phyloP scores from a whole-genome alignment of 2,329 filamentous ascomycete genomes.

The Rhinocladiella similis region DNA sequence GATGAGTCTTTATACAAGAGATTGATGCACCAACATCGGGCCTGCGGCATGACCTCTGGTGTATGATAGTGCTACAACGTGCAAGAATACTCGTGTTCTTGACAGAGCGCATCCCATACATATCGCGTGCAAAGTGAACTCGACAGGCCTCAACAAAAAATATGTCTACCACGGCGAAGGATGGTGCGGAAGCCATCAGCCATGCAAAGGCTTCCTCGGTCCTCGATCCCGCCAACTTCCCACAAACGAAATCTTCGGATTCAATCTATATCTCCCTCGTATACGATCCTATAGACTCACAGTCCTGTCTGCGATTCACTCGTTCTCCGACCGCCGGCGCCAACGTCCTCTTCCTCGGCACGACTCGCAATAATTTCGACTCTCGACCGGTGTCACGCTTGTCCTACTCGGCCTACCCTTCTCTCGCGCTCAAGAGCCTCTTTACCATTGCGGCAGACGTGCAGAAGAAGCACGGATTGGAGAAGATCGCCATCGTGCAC shows the following conservation, averaged over 20 bases:
- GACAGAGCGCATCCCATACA: no score
- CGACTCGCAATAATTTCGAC: slow-evolving; percentile 46
- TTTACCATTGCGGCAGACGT: slow-evolving; percentile 46
- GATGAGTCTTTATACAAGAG: no score
- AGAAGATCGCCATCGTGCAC: slow-evolving; percentile 77
- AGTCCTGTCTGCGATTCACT: slow-evolving; percentile 36
- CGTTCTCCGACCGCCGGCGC: slow-evolving; percentile 45
- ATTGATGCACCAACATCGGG: no score
- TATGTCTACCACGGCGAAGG: slow-evolving; percentile 8
- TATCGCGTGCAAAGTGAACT: slow-evolving; percentile 1
- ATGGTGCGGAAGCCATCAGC: neutral
- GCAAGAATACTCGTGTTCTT: no score
- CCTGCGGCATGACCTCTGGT: no score
- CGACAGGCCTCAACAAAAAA: neutral
- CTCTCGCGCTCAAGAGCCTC: slow-evolving; percentile 44
- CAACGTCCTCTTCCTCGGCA: slow-evolving; percentile 49
- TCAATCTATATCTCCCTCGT: slow-evolving; percentile 46
- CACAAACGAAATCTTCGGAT: slow-evolving; percentile 35
- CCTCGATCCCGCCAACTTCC: slow-evolving; percentile 43
- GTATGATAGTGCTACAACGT: no score
- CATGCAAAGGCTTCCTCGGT: slow-evolving; percentile 25
- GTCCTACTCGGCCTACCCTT: slow-evolving; percentile 47
- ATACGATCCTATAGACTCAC: slow-evolving; percentile 41
- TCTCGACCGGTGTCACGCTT: slow-evolving; percentile 42
- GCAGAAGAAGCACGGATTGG: slow-evolving; percentile 62